These are phyloP conservation scores for Teunomyces funiuensis DNA, from an alignment of 805 yeast genomes.

Conservation along the genomic window DNA sequence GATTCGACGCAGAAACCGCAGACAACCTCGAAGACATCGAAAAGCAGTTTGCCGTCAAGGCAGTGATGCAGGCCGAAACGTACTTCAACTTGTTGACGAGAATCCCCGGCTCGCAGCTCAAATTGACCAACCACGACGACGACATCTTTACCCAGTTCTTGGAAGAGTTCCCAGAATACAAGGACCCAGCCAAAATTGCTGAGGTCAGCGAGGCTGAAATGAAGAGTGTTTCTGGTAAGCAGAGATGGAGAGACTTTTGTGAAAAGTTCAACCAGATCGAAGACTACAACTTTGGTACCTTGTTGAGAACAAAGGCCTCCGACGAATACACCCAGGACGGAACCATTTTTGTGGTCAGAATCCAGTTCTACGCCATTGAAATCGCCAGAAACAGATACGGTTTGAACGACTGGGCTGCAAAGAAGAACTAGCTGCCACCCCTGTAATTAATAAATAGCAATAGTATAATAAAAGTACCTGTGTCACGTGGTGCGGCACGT, in stretches of 20 bases:
- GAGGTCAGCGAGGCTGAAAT: slow-evolving; percentile 72
- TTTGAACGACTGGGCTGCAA: slow-evolving; percentile 81
- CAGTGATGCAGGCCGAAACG: slow-evolving; percentile 92
- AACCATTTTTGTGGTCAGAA: slow-evolving; percentile 87
- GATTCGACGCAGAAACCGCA: slow-evolving; percentile 83
- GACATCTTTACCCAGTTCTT: slow-evolving; percentile 62
- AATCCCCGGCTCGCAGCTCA: slow-evolving; percentile 76
- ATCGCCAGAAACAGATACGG: slow-evolving; percentile 89
- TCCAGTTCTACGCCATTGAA: slow-evolving; percentile 94
- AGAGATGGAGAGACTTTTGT: slow-evolving; percentile 86
- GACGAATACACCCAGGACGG: slow-evolving; percentile 80
- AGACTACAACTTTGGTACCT: slow-evolving; percentile 94
- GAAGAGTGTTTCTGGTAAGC: slow-evolving; percentile 79
- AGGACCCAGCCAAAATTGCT: slow-evolving; percentile 55
- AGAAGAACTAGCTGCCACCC: slow-evolving; percentile 17
- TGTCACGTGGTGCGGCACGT: neutral
- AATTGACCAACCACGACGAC: slow-evolving; percentile 69
- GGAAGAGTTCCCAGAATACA: slow-evolving; percentile 86
- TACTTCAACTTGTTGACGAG: slow-evolving; percentile 81
- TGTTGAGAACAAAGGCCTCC: slow-evolving; percentile 69
- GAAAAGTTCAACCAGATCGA: slow-evolving; percentile 81
- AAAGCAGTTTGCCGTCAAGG: slow-evolving; percentile 96
- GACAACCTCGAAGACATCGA: slow-evolving; percentile 95
- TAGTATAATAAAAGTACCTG: no score
- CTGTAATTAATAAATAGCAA: no score